Percentiles rank a stretch among this genome's conserved stretches.
Evolutionary conservation across 768 basidiomycete genomes (phyloP).

Genomic region (Boletus huronensis): DNA sequence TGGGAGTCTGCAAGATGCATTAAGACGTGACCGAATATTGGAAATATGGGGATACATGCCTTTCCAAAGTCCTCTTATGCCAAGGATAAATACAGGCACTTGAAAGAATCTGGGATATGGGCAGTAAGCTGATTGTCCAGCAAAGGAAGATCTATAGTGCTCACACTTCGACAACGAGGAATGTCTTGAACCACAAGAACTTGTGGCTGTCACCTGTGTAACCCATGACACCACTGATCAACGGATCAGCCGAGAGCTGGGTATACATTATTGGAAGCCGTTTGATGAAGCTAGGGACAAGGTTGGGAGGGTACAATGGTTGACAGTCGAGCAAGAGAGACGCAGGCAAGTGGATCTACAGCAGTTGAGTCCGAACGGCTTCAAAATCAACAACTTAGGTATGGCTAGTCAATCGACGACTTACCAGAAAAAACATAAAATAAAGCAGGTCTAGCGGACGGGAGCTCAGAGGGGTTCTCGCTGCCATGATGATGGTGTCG

Average conservation of each 20-base stretch:
- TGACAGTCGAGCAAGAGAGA: conserved; percentile 72
- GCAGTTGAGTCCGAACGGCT: not conserved
- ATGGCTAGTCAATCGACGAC: conserved; percentile 11
- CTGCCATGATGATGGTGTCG: conserved; percentile 5
- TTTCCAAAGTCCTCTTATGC: conserved; percentile 54
- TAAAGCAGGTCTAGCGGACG: conserved; percentile 69
- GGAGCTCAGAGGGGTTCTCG: conserved; percentile 40
- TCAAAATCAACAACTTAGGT: not conserved
- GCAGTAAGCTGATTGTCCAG: not conserved
- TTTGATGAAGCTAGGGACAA: conserved; percentile 48
- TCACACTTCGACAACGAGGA: conserved; percentile 60
- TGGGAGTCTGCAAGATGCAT: conserved; percentile 40
- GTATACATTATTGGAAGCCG: conserved; percentile 50
- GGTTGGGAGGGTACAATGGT: conserved; percentile 50
- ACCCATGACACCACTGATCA: conserved; percentile 53
- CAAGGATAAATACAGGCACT: conserved; percentile 74
- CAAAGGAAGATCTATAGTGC: conserved; percentile 15
- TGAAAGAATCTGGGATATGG: conserved; percentile 49
- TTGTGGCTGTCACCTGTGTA: conserved; percentile 32
- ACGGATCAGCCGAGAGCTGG: conserved; percentile 59
- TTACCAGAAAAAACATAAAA: conserved; percentile 65
- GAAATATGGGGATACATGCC: conserved; percentile 32
- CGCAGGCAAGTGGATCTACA: conserved; percentile 62
- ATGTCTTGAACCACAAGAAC: conserved; percentile 63
- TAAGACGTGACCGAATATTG: not conserved